Evolutionary conservation across 352 stramenopile genomes (phyloP).

Genomic region (Phytophthora tubulina): DNA sequence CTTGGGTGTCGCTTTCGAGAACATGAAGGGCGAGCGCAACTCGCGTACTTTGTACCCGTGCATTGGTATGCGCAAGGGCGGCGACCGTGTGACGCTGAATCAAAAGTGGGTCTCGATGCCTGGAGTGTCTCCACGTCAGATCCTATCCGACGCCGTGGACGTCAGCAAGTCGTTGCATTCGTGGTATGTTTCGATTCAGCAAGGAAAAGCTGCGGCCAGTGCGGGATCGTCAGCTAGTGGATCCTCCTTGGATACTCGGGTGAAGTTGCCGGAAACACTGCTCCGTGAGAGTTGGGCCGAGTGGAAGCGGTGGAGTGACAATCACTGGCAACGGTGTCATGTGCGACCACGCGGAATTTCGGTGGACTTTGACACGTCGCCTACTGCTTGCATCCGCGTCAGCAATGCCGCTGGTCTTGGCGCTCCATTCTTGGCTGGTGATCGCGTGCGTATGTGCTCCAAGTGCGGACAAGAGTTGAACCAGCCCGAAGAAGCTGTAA

Average conservation of each 20-base stretch:
- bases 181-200: slow-evolving; percentile 77
- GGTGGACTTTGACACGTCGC: slow-evolving; percentile 95
- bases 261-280: slow-evolving; percentile 67
- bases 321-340: slow-evolving; percentile 84
- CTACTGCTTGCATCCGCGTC: slow-evolving; percentile 88
- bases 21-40: slow-evolving; percentile 87
- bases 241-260: slow-evolving; percentile 16
- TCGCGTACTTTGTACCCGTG: slow-evolving; percentile 95
- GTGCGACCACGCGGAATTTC: slow-evolving; percentile 89
- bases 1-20: slow-evolving; percentile 97
- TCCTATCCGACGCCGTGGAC: slow-evolving; percentile 89
- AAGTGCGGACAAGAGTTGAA: slow-evolving; percentile 96
- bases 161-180: slow-evolving; percentile 91
- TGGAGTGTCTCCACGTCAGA: slow-evolving; percentile 75
- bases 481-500: slow-evolving; percentile 95
- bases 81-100: slow-evolving; percentile 96
- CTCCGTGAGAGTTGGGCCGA: slow-evolving; percentile 82
- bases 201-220: slow-evolving; percentile 32
- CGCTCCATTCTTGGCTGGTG: slow-evolving; percentile 92
- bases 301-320: slow-evolving; percentile 88
- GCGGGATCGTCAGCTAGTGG: slow-evolving; percentile 16
- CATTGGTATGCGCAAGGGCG: slow-evolving; percentile 95
- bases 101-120: slow-evolving; percentile 94
- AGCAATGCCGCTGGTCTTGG: slow-evolving; percentile 91
- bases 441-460: slow-evolving; percentile 94